Base-by-base conservation (phyloP, 2,329 filamentous ascomycete species). In the Colletotrichum paranaense region DNA sequence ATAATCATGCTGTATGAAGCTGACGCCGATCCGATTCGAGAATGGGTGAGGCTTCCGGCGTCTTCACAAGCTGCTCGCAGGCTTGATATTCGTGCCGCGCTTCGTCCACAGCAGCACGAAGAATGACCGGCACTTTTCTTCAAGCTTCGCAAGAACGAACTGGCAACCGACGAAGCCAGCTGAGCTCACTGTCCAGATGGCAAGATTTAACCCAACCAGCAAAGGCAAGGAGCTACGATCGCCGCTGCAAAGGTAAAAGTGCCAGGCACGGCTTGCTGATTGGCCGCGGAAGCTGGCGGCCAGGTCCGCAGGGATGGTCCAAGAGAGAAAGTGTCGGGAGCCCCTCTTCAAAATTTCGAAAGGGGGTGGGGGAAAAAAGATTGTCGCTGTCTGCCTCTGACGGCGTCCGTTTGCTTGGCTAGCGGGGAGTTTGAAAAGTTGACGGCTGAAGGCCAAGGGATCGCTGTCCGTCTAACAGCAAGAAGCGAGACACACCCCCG, bases 241-340 rank as follows among this genome's bases (percentile, higher is more conserved):
- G 70, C 74, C 28, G 74, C 72, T 26, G 68, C 5, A 77, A 74
- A 63, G 6, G 79, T 82, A 65, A 77, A 82, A 83, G 83, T 79
- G 78, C 75, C 82, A 85, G 82, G 82, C 74, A 84, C 83, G 79
- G 75, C 42, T 22, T 38, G 76, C n/a, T 79, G 74, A 85, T 86
- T 86, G 84, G 84, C 58, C 79, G 80, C 82, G 80, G 81, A 82
- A 80, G 60, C 72, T 73, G 64, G 62, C 76, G 76, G 73, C 74
- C 74, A 77, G 78, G 80, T 76, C 79, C 79, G 80, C 77, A 74
- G 74, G 75, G 73, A 78, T 79, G 56, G 42, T 28, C 62, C 53
- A 77, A 75, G 76, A 74, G 62, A 24, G 22, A n/a, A 19, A 38
- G 28, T 30, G 53, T 26, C 38, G 57, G 24, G 57, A 22, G 74